Conservation (phyloP, 495 filamentous ascomycete species). For the Terfezia claveryi region DNA sequence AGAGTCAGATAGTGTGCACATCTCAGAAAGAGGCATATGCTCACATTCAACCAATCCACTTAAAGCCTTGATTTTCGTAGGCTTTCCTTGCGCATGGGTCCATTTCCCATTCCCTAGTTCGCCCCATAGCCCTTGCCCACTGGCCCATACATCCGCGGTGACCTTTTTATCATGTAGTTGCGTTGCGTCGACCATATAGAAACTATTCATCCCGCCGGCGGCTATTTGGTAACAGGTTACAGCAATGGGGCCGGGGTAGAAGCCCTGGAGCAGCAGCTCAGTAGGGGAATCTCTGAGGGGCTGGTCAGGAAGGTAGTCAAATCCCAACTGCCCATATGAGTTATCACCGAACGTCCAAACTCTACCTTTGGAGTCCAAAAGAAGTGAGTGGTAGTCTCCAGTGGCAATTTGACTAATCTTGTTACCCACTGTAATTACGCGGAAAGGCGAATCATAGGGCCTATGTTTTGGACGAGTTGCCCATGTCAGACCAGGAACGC, state of each 20-base stretch:
- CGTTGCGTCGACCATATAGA: slow-evolving; percentile 57
- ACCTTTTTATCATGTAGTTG: slow-evolving; percentile 27
- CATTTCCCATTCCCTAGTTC: slow-evolving; percentile 68
- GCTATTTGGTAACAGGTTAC: slow-evolving; percentile 49
- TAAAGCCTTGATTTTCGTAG: slow-evolving; percentile 62
- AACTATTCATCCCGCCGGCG: slow-evolving; percentile 69
- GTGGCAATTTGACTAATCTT: slow-evolving; percentile 50
- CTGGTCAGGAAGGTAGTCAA: slow-evolving; percentile 38
- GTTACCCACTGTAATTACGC: slow-evolving; percentile 41
- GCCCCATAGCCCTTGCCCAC: slow-evolving; percentile 66
- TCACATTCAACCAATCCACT: slow-evolving; percentile 56
- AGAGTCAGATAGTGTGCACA: background rate
- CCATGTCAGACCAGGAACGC: slow-evolving; percentile 64
- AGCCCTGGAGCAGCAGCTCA: slow-evolving; percentile 38
- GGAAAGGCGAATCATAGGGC: slow-evolving; percentile 57
- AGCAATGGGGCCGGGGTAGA: slow-evolving; percentile 42
- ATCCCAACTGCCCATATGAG: slow-evolving; percentile 62
- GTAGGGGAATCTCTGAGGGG: slow-evolving; percentile 46
- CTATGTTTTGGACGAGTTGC: slow-evolving; percentile 47
- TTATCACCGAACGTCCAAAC: slow-evolving; percentile 89
- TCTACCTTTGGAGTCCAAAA: slow-evolving; percentile 45
- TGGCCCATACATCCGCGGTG: slow-evolving; percentile 62
- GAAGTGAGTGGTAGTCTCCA: slow-evolving; percentile 73
- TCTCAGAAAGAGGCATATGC: background rate
- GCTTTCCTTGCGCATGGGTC: slow-evolving; percentile 63